Conservation (phyloP, 495 filamentous ascomycete genomes). For the Xylaria flabelliformis region DNA sequence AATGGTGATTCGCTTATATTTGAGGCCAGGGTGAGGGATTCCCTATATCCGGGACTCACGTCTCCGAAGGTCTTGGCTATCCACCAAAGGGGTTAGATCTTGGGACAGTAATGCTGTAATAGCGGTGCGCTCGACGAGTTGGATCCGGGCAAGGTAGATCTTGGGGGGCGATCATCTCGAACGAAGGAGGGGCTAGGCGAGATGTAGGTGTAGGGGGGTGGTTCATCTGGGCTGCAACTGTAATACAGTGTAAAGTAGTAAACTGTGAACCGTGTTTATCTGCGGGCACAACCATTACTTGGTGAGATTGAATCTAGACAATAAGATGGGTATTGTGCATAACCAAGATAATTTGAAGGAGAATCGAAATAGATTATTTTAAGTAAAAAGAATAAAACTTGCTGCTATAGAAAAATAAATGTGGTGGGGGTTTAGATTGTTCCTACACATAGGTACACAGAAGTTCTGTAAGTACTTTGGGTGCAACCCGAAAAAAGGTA, state of each 20-base stretch:
- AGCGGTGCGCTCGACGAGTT: not conserved
- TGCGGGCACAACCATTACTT: not conserved
- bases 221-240: not conserved
- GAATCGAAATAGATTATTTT: not conserved
- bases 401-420: not conserved
- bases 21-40: not conserved
- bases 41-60: slow-evolving; percentile 6
- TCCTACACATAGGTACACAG: not conserved
- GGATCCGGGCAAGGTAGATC: slow-evolving; percentile 7
- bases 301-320: not conserved
- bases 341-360: not conserved
- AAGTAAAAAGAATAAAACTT: not conserved
- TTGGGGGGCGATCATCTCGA: slow-evolving; percentile 20
- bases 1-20: slow-evolving; percentile 4
- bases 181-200: not conserved
- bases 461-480: not conserved
- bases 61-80: slow-evolving; percentile 5
- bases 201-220: slow-evolving; percentile 4
- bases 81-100: slow-evolving; percentile 5
- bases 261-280: not conserved
- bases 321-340: not conserved
- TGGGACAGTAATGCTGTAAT: not conserved
- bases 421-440: not conserved
- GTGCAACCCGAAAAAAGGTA: not conserved
- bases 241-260: not conserved